Percentiles rank a stretch among this genome's conserved stretches.
Conservation (phyloP, 2,329 filamentous ascomycete species). For the Immersiporthe knoxdaviesiana region DNA sequence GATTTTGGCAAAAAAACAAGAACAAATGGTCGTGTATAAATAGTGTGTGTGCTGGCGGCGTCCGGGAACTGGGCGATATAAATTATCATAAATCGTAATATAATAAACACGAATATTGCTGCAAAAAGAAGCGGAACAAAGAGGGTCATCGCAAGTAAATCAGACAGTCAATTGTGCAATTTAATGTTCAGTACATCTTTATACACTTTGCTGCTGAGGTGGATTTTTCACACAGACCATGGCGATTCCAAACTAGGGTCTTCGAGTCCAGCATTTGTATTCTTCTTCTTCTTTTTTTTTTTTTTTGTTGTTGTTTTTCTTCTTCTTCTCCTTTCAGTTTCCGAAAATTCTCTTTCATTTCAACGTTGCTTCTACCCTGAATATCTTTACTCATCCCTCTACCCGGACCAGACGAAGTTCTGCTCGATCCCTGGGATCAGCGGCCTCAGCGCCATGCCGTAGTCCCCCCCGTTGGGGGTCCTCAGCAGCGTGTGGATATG, state of each 20-base stretch:
- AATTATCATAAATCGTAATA: not conserved
- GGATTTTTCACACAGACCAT: too few relatives aligned
- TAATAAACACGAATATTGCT: not conserved
- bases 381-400: constrained; percentile 17
- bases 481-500: constrained; percentile 77
- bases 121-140: not conserved
- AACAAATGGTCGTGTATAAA: not conserved
- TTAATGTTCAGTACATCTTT: not conserved
- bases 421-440: constrained; percentile 43
- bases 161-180: not conserved
- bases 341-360: not conserved
- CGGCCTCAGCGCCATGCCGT: constrained; percentile 60
- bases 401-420: constrained; percentile 48
- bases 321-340: too few relatives aligned
- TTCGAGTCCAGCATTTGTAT: too few relatives aligned
- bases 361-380: not conserved
- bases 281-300: too few relatives aligned
- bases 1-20: not conserved
- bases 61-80: not conserved
- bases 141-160: not conserved
- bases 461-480: constrained; percentile 76
- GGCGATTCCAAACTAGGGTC: not conserved
- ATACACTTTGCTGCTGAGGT: too few relatives aligned
- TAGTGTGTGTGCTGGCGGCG: not conserved
- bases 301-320: too few relatives aligned